phyloP scores from a whole-genome alignment of 768 basidiomycete genomes.

The Trametes punicea region DNA sequence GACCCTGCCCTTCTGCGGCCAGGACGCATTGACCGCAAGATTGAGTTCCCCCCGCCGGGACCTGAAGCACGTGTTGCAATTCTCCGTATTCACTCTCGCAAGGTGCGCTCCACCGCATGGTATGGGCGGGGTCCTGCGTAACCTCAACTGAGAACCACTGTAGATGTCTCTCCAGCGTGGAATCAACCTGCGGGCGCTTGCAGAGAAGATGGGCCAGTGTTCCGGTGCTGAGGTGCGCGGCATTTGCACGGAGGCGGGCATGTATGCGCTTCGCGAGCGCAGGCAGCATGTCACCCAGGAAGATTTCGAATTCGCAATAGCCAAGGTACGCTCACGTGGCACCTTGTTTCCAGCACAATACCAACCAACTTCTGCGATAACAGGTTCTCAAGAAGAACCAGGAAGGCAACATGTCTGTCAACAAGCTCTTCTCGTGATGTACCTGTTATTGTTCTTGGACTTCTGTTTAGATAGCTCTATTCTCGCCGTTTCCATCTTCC shows the following conservation, averaged over 20 bases:
- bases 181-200: conserved; percentile 92
- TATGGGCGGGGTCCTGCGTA: not conserved
- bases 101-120: conserved; percentile 46
- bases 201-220: conserved; percentile 99
- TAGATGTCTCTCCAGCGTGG: conserved; percentile 98
- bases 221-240: conserved; percentile 97
- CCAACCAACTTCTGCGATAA: not conserved
- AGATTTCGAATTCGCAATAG: conserved; percentile 98
- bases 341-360: too few relatives aligned
- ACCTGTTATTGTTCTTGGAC: not conserved
- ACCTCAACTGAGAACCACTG: not conserved
- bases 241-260: conserved; percentile 97
- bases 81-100: conserved; percentile 93
- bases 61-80: conserved; percentile 98
- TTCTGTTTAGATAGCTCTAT: conserved; percentile 1
- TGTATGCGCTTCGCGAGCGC: conserved; percentile 95
- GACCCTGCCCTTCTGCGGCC: conserved; percentile 91
- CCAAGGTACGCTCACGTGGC: conserved; percentile 57
- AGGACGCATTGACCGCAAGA: conserved; percentile 95
- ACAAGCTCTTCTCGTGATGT: conserved; percentile 85
- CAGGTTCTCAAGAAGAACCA: conserved; percentile 95
- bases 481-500: not conserved
- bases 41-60: conserved; percentile 97
- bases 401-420: conserved; percentile 89
- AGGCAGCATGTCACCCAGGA: conserved; percentile 98